These are phyloP conservation scores for Oryza longistaminata DNA, from an alignment of 176 grass and related monocot species.

Conservation along the genomic window DNA sequence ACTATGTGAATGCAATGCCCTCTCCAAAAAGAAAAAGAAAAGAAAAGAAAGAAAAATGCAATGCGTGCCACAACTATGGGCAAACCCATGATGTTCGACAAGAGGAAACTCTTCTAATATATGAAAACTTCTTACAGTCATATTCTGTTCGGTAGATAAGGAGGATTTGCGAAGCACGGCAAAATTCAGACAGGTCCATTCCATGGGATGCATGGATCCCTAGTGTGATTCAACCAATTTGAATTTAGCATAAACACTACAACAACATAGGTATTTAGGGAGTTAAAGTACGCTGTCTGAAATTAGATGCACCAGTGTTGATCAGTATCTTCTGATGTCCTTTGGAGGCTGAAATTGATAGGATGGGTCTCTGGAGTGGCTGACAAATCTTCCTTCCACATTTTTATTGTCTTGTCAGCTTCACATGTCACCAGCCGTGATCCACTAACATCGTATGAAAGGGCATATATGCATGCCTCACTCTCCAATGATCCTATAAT, in stretches of 20 bases:
- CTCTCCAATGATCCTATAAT: conserved; percentile 86
- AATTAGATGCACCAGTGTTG: background rate
- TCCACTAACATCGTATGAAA: conserved; percentile 27
- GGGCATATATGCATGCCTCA: conserved; percentile 71
- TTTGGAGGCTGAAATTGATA: conserved; percentile 88
- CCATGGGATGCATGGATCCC: background rate
- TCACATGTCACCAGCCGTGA: conserved; percentile 84
- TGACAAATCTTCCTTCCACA: conserved; percentile 91
- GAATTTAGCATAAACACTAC: background rate
- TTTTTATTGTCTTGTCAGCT: conserved; percentile 97
- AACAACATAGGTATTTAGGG: background rate
- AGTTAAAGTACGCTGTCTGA: background rate
- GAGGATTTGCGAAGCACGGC: background rate
- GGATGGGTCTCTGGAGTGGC: conserved; percentile 51
- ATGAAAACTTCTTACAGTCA: no score
- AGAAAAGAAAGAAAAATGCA: background rate
- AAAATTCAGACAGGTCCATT: background rate
- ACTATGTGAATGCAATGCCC: no score
- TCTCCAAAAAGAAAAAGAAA: no score
- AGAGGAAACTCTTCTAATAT: background rate
- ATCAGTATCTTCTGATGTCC: conserved; percentile 37
- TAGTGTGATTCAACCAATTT: background rate
- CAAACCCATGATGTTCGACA: background rate
- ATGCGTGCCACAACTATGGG: background rate
- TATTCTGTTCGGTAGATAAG: background rate